phyloP scores from a whole-genome alignment of 805 yeast species.

The Candida koratica region DNA sequence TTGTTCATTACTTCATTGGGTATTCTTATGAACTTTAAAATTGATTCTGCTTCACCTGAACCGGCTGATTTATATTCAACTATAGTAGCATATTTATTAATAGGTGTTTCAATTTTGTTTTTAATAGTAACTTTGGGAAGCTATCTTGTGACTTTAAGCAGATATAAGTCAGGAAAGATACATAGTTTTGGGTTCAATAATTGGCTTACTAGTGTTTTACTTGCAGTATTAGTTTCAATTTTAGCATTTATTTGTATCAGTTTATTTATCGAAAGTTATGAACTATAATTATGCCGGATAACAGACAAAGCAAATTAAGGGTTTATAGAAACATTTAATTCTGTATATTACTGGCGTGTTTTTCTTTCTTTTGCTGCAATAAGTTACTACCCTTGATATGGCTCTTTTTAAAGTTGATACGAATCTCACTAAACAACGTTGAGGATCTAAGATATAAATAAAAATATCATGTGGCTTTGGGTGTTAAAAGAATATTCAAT shows the following conservation, averaged over 20 bases:
- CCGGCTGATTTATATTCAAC: slow-evolving; percentile 20
- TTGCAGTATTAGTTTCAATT: slow-evolving; percentile 9
- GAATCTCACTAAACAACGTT: too few relatives aligned
- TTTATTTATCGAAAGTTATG: slow-evolving; percentile 12
- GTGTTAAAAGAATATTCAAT: too few relatives aligned
- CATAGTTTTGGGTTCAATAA: slow-evolving; percentile 28
- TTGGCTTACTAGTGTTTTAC: slow-evolving; percentile 8
- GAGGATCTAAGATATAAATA: too few relatives aligned
- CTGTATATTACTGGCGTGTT: too few relatives aligned
- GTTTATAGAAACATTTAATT: too few relatives aligned
- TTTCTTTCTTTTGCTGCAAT: too few relatives aligned
- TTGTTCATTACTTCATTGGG: slow-evolving; percentile 47
- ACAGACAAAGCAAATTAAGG: too few relatives aligned
- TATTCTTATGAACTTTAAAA: slow-evolving; percentile 41
- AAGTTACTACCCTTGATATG: too few relatives aligned
- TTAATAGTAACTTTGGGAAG: slow-evolving; percentile 37
- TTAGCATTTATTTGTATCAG: slow-evolving; percentile 11
- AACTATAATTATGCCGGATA: background rate
- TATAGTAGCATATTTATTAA: slow-evolving; percentile 34
- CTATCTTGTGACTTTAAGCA: slow-evolving; percentile 42
- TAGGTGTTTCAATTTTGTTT: slow-evolving; percentile 35
- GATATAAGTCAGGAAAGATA: slow-evolving; percentile 42
- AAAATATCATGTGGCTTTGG: too few relatives aligned
- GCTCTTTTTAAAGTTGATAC: too few relatives aligned
- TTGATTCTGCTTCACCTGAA: slow-evolving; percentile 27